phyloP scores from a whole-genome alignment of 2,329 filamentous ascomycete species.

The Trichophyton benhamiae region DNA sequence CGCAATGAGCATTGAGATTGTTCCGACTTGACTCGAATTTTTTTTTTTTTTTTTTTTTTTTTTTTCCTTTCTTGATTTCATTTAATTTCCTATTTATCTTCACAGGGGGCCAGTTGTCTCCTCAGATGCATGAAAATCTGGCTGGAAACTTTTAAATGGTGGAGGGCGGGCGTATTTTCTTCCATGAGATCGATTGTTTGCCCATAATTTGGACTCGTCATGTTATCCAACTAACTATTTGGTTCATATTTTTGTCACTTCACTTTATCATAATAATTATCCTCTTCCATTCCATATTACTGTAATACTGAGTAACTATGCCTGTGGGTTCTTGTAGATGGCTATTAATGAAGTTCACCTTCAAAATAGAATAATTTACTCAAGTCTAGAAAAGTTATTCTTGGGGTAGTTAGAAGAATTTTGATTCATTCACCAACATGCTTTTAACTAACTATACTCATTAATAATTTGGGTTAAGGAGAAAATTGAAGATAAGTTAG shows the following conservation, averaged over 20 bases:
- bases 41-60: too few species aligned
- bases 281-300: neutral
- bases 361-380: neutral
- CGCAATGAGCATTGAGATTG: neutral
- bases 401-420: neutral
- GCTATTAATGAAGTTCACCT: neutral
- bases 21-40: neutral
- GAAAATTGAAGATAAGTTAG: neutral
- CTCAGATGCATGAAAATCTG: too few species aligned
- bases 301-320: neutral
- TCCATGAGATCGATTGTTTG: neutral
- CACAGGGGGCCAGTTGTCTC: too few species aligned
- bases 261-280: neutral
- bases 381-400: neutral
- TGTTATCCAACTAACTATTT: too few species aligned
- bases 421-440: neutral
- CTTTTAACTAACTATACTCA: slow-evolving; percentile 1
- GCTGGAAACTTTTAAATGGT: too few species aligned
- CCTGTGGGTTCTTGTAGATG: too few species aligned
- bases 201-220: too few species aligned
- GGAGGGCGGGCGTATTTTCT: neutral
- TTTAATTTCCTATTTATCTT: neutral
- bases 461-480: neutral
- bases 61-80: neutral
- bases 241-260: neutral